Evolutionary conservation across 108 stramenopile species (phyloP).

Genomic region (Cyclotella atomus): DNA sequence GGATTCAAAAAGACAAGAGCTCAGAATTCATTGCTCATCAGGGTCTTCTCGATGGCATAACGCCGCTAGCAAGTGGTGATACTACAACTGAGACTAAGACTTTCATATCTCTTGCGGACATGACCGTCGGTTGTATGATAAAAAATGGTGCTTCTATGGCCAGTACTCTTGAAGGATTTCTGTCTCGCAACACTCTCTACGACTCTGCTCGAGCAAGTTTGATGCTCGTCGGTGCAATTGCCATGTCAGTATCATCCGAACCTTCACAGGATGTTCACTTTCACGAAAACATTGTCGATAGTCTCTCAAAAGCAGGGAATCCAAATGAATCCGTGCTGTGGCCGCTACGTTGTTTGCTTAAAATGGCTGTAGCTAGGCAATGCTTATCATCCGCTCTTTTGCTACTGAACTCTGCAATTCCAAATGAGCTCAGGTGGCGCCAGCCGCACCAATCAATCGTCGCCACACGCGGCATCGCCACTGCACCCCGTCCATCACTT

Average conservation of each 20-base stretch:
- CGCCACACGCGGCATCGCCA: slow-evolving; percentile 14
- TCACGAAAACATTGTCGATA: slow-evolving; percentile 23
- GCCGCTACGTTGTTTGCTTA: slow-evolving; percentile 72
- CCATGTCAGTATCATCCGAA: slow-evolving; percentile 51
- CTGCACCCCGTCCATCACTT: slow-evolving; percentile 40
- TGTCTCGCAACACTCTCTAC: slow-evolving; percentile 60
- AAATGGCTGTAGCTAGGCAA: slow-evolving; percentile 69
- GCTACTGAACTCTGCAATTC: slow-evolving; percentile 74
- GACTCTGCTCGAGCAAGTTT: slow-evolving; percentile 68
- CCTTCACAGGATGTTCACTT: neutral
- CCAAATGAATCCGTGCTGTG: slow-evolving; percentile 56
- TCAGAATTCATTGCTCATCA: slow-evolving; percentile 53
- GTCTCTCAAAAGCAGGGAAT: slow-evolving; percentile 24
- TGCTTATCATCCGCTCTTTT: slow-evolving; percentile 60
- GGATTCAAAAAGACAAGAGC: slow-evolving; percentile 39
- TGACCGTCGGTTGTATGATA: slow-evolving; percentile 78
- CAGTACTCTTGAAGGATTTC: slow-evolving; percentile 62
- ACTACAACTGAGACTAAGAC: slow-evolving; percentile 14
- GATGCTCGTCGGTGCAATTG: slow-evolving; percentile 62
- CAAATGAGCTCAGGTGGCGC: slow-evolving; percentile 76
- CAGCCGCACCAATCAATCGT: too few species aligned
- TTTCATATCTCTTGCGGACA: slow-evolving; percentile 71
- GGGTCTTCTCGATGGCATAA: slow-evolving; percentile 80
- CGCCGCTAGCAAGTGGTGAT: slow-evolving; percentile 30
- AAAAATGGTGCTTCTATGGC: slow-evolving; percentile 76